Evolutionary conservation across 495 filamentous ascomycete genomes (phyloP).

Genomic region (Articulospora tetracladia): DNA sequence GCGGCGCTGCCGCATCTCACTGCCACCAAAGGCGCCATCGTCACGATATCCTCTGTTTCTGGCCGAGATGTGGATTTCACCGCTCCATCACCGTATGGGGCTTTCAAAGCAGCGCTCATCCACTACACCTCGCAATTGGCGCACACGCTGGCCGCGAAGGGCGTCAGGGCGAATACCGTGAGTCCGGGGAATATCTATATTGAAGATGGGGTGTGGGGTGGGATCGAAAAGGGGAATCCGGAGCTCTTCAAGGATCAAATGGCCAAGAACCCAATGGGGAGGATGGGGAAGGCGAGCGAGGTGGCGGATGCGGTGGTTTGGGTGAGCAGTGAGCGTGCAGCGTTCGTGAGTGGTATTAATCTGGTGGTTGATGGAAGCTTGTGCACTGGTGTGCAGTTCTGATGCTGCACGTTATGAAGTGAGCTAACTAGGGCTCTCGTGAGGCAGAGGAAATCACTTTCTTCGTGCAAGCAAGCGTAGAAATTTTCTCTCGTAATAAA

Average conservation of each 20-base stretch:
- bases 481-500: too few species aligned
- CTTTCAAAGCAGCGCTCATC: constrained; percentile 5
- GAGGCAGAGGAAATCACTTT: too few species aligned
- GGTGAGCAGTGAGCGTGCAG: neutral
- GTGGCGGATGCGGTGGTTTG: neutral
- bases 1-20: neutral
- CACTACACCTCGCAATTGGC: constrained; percentile 2
- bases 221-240: constrained; percentile 1
- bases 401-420: too few species aligned
- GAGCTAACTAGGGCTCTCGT: too few species aligned
- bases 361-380: constrained; percentile 6
- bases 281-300: constrained; percentile 1
- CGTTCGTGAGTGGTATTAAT: neutral
- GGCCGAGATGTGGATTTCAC: constrained; percentile 3
- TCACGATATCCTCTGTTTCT: constrained; percentile 1
- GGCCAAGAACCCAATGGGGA: neutral
- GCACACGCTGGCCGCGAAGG: neutral
- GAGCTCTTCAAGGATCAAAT: neutral
- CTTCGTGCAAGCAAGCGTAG: too few species aligned
- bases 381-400: constrained; percentile 5
- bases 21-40: neutral
- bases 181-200: constrained; percentile 2
- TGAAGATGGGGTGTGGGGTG: neutral
- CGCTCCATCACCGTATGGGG: constrained; percentile 3
- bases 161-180: constrained; percentile 1